Conservation (phyloP, 1,284 basidiomycete species). For the Cryptococcus sp. region DNA sequence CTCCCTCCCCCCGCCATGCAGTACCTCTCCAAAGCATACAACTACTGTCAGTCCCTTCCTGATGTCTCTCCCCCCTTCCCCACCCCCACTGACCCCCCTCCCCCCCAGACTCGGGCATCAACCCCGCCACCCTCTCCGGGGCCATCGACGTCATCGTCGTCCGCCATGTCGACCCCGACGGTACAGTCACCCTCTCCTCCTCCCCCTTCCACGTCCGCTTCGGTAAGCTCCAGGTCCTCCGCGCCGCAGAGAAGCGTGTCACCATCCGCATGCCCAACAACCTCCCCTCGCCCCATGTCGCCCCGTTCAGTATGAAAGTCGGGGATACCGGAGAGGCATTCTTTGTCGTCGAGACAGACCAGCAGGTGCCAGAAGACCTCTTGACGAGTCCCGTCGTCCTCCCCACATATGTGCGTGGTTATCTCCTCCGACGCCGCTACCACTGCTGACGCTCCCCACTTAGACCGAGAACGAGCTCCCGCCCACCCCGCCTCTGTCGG, state of each 20-base stretch:
- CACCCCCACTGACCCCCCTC: not conserved
- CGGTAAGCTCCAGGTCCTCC: slow-evolving; percentile 93
- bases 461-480: slow-evolving; percentile 12
- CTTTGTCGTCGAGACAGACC: slow-evolving; percentile 96
- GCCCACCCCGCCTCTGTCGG: slow-evolving; percentile 10
- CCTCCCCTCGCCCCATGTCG: slow-evolving; percentile 46
- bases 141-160: slow-evolving; percentile 97
- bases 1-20: slow-evolving; percentile 27
- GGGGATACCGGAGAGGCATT: slow-evolving; percentile 98
- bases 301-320: slow-evolving; percentile 96
- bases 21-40: slow-evolving; percentile 48
- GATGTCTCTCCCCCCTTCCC: no score
- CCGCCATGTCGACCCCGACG: slow-evolving; percentile 62
- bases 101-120: slow-evolving; percentile 58
- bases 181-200: slow-evolving; percentile 68
- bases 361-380: slow-evolving; percentile 86
- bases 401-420: slow-evolving; percentile 43
- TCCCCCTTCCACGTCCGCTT: slow-evolving; percentile 98
- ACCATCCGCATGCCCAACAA: slow-evolving; percentile 63
- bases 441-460: not conserved
- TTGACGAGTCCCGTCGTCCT: slow-evolving; percentile 85
- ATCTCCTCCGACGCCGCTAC: not conserved
- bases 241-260: slow-evolving; percentile 93
- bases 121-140: slow-evolving; percentile 89
- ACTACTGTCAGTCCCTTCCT: slow-evolving; percentile 43